These are phyloP conservation scores for Aspergillus sp. DNA, from an alignment of 2,329 filamentous ascomycete genomes.

Conservation along the genomic window DNA sequence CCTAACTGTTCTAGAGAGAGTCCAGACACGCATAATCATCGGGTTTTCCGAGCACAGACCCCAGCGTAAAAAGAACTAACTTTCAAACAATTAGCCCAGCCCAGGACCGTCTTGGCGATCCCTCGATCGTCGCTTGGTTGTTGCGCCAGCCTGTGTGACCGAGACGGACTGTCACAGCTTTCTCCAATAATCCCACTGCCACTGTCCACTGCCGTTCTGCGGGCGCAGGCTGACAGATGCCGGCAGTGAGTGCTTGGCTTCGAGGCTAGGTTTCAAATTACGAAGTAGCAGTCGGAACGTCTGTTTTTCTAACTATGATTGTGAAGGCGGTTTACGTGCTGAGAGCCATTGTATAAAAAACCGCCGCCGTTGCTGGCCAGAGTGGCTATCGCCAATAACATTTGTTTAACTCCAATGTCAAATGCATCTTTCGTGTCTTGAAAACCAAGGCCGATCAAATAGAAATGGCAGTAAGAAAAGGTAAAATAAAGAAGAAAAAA, in stretches of 20 bases:
- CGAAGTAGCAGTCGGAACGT: not conserved
- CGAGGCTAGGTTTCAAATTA: not conserved
- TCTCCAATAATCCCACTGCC: not conserved
- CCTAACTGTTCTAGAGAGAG: not conserved
- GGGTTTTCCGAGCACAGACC: not conserved
- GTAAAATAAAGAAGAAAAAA: not conserved
- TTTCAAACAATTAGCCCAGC: not conserved
- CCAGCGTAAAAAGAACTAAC: not conserved
- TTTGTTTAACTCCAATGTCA: conserved; percentile 7
- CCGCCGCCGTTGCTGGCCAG: not conserved
- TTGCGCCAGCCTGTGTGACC: not conserved
- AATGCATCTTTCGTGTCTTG: not conserved
- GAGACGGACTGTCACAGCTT: not conserved
- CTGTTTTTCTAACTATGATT: not conserved
- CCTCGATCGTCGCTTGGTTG: not conserved
- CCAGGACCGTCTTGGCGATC: conserved; percentile 6
- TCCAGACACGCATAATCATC: not conserved
- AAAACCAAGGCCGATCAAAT: not conserved
- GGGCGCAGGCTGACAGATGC: not conserved
- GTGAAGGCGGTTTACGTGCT: not conserved
- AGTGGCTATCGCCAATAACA: not conserved
- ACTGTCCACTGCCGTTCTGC: not conserved
- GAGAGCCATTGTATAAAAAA: not conserved
- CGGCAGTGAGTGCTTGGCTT: not conserved
- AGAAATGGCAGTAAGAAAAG: conserved; percentile 1